Conservation (phyloP, 768 basidiomycete genomes). For the Amyloporia xantha region DNA sequence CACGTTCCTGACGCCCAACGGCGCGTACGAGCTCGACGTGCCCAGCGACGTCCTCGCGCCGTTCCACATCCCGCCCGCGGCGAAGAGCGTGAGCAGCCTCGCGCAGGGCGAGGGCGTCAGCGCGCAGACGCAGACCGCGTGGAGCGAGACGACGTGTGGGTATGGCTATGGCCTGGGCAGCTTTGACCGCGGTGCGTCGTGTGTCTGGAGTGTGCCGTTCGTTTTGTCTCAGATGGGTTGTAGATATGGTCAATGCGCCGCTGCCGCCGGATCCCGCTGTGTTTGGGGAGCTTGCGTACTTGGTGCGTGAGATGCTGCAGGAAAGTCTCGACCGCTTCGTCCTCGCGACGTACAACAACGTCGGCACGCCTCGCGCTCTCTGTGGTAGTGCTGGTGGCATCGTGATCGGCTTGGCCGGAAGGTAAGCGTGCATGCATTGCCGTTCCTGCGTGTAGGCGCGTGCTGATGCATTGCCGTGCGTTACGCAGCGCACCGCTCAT, state of each 20-base stretch:
- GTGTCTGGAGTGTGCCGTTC: background rate
- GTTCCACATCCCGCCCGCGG: conserved; percentile 26
- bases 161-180: background rate
- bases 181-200: background rate
- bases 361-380: conserved; percentile 61
- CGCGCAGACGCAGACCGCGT: background rate
- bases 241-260: conserved; percentile 6
- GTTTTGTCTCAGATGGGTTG: background rate
- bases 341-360: conserved; percentile 59
- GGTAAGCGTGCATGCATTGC: conserved; percentile 16
- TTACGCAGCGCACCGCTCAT: conserved; percentile 22
- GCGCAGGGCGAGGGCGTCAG: background rate
- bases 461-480: background rate
- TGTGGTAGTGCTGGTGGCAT: conserved; percentile 65
- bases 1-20: conserved; percentile 71
- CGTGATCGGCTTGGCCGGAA: conserved; percentile 41
- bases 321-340: conserved; percentile 63
- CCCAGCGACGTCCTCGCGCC: conserved; percentile 54
- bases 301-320: conserved; percentile 52
- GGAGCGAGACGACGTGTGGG: background rate
- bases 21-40: conserved; percentile 66
- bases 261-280: conserved; percentile 59
- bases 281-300: conserved; percentile 53
- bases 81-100: background rate
- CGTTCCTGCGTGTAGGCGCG: background rate